Evolutionary conservation across 2,329 filamentous ascomycete species (phyloP), one percentile per base, ranked within the genome.

Genomic region (Cercospora citrullina): DNA sequence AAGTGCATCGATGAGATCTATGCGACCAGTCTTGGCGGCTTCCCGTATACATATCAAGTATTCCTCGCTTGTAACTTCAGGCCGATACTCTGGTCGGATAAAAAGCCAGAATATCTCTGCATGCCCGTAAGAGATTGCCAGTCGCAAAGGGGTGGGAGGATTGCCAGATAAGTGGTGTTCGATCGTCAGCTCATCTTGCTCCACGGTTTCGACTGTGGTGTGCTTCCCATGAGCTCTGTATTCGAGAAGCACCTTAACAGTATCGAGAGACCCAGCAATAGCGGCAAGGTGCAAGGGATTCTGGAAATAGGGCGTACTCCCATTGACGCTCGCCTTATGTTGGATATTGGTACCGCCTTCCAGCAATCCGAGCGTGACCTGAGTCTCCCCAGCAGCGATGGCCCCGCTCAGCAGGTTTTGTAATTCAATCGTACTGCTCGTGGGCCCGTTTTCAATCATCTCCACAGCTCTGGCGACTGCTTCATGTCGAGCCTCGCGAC

Each of bases 371-470:
- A n/a, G 18, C n/a, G 42, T 31, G 18, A 59, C 16, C 7, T 16
- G 4, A n/a, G n/a, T 16, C 18, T 65, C 53, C 5, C 61, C 61
- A n/a, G 39, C 31, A 21, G 55, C 21, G 21, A n/a, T 26, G 53
- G 64, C 64, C 9, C 26, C 64, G 26, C 64, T 55, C 26, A 66
- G 36, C 9, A 66, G 51, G 14, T 66, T 66, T n/a, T 63, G 64
- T 9, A 21, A 7, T 31, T 66, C 42, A 5, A 33, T 26, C n/a
- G 8, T 26, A 2, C 6, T n/a, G 30, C 55, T n/a, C 31, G 31
- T 33, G 31, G 31, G 31, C 31, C 31, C 31, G 31, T 16, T n/a
- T 48, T 39, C 31, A 21, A 23, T n/a, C 31, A 42, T 53, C 14
- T 57, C 10, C 7, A 63, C 36, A 14, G 42, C 33, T 45, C 21